Base-by-base conservation (phyloP, 306 rosid genomes). In the Prunus davidiana region DNA sequence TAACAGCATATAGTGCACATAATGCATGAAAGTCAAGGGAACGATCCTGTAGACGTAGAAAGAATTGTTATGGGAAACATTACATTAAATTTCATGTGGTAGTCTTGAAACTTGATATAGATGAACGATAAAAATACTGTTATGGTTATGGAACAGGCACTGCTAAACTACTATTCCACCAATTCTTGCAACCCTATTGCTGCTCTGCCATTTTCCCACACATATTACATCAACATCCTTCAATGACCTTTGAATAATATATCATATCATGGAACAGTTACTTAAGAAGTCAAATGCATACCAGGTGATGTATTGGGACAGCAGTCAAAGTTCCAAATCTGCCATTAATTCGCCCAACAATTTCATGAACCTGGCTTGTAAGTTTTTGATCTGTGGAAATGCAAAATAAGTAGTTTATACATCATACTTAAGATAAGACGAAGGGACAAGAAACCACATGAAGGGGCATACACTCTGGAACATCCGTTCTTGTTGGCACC, bases 281-380 rank as follows among this genome's bases (percentile, higher is more conserved):
- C 34, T 54, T 18, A 73, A 52, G 28, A 71, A 74, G 28, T 71
- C 22, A 68, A 47, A 50, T 67, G 76, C 88, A 57, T 67, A 93
- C 98, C 96, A 93, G 85, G 77, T 93, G 98, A 85, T 93, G 98
- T 82, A 93, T 93, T 20, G 98, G 98, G 80, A 93, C 98, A 55
- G 98, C 76, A 28, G 87, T 84, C 83, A 93, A 76, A 30, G 91
- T 58, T 78, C 98, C 98, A 64, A 93, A 93, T 83, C 96, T 83
- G 38, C 98, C 98, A 82, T 93, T 93, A 65, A 93, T 93, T 76
- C 98, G 93, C 34, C 98, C 96, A 82, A 93, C 96, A 81, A 93
- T 90, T 86, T 93, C 98, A 89, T 93, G 98, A 76, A 93, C 98
- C 86, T 93, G 96, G 78, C 98, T 93, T 55, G 98, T 93, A 32